phyloP scores from a whole-genome alignment of 768 basidiomycete genomes.

The Coprinopsis strossmayeri region DNA sequence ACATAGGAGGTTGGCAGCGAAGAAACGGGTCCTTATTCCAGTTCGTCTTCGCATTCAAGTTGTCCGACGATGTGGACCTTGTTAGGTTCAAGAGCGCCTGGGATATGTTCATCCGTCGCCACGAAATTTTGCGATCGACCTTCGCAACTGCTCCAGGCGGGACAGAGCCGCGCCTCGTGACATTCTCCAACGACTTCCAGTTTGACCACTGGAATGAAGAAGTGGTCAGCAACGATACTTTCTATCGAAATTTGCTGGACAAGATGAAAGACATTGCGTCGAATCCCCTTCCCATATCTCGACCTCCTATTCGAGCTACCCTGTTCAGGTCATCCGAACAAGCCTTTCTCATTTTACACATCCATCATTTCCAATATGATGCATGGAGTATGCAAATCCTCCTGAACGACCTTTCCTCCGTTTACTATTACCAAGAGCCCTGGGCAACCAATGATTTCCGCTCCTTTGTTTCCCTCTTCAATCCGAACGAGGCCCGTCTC shows the following conservation, averaged over 20 bases:
- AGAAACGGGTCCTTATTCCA: constrained; percentile 36
- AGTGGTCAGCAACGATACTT: constrained; percentile 10
- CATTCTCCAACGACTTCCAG: constrained; percentile 14
- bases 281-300: constrained; percentile 16
- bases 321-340: constrained; percentile 17
- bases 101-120: constrained; percentile 26
- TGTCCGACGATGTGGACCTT: constrained; percentile 23
- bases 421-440: constrained; percentile 25
- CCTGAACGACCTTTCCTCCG: constrained; percentile 28
- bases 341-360: constrained; percentile 21
- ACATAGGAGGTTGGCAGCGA: constrained; percentile 37
- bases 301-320: constrained; percentile 20
- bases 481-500: neutral
- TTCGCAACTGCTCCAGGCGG: constrained; percentile 25
- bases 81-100: constrained; percentile 27
- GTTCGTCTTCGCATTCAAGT: constrained; percentile 34
- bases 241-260: constrained; percentile 12
- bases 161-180: constrained; percentile 21
- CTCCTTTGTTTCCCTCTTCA: constrained; percentile 22
- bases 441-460: constrained; percentile 18
- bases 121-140: constrained; percentile 37
- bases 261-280: constrained; percentile 20
- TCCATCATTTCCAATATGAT: constrained; percentile 48
- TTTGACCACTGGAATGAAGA: constrained; percentile 20
- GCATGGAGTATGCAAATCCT: constrained; percentile 39